Conservation (phyloP, 1,284 basidiomycete species). For the Ganoderma lucidum region DNA sequence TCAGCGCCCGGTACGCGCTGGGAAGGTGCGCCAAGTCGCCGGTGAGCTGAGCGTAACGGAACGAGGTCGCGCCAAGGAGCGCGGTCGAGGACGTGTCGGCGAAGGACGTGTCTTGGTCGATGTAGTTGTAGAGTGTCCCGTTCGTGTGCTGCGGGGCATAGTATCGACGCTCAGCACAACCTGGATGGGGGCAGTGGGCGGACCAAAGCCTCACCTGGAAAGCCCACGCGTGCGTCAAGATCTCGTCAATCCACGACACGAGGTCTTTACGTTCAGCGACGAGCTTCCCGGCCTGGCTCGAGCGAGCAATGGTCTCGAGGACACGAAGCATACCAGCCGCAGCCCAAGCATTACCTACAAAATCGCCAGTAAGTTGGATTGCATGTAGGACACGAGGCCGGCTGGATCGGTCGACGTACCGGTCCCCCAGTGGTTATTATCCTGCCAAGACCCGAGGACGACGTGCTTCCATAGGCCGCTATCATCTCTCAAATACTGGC, state of each 20-base stretch:
- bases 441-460: conserved; percentile 51
- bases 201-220: conserved; percentile 48
- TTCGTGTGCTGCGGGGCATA: conserved; percentile 39
- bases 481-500: conserved; percentile 54
- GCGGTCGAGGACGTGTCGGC: conserved; percentile 60
- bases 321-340: conserved; percentile 73
- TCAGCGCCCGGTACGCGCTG: conserved; percentile 51
- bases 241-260: conserved; percentile 63
- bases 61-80: conserved; percentile 58
- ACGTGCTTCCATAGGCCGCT: conserved; percentile 65
- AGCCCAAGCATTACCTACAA: conserved; percentile 71
- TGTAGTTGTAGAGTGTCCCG: conserved; percentile 60
- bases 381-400: neutral
- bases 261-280: conserved; percentile 55
- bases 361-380: too few species aligned
- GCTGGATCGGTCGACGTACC: conserved; percentile 39
- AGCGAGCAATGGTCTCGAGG: conserved; percentile 61
- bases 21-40: conserved; percentile 43
- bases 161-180: neutral
- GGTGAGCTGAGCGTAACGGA: conserved; percentile 47
- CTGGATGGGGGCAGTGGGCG: too few species aligned
- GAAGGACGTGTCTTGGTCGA: conserved; percentile 53
- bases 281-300: conserved; percentile 49
- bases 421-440: conserved; percentile 62
- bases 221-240: conserved; percentile 57